These are phyloP conservation scores for Ascochyta clinopodiicola DNA, from an alignment of 2,329 filamentous ascomycete genomes.

Conservation along the genomic window DNA sequence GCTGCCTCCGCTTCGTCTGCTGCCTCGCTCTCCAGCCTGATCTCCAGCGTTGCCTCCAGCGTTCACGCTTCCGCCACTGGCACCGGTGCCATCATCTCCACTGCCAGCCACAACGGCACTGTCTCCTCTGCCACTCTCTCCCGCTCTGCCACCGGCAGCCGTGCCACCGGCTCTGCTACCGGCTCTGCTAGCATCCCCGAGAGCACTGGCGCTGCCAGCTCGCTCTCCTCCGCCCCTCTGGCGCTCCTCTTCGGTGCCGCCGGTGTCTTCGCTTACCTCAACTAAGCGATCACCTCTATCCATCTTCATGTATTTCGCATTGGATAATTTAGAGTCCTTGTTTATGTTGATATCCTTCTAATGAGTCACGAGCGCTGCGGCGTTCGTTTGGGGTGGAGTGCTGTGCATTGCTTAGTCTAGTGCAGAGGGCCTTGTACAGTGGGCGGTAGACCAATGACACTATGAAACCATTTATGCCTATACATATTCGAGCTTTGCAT, in stretches of 20 bases:
- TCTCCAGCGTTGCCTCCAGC: conserved; percentile 35
- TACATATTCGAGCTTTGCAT: conserved; percentile 4
- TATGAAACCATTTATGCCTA: conserved; percentile 16
- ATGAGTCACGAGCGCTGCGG: conserved; percentile 21
- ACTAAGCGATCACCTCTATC: conserved; percentile 34
- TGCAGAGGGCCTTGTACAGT: conserved; percentile 35
- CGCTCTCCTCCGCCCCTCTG: conserved; percentile 34
- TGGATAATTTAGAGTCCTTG: conserved; percentile 22
- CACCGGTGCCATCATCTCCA: conserved; percentile 18
- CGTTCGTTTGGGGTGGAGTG: conserved; percentile 17
- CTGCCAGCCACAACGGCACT: conserved; percentile 37
- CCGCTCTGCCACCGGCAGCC: conserved; percentile 22
- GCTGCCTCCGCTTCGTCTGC: conserved; percentile 26
- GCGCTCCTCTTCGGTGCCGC: conserved; percentile 47
- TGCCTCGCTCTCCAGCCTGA: conserved; percentile 39
- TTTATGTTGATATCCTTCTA: conserved; percentile 24
- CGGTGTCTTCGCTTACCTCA: conserved; percentile 51
- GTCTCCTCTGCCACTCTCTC: conserved; percentile 34
- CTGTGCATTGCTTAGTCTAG: conserved; percentile 35
- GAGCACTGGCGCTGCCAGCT: conserved; percentile 45
- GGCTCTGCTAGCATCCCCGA: conserved; percentile 22
- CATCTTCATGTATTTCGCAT: conserved; percentile 26
- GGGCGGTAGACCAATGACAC: conserved; percentile 25
- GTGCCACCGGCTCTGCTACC: conserved; percentile 24
- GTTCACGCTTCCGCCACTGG: conserved; percentile 34